Percentiles rank a stretch among this genome's conserved stretches.
phyloP scores from a whole-genome alignment of 371 early-diverging fungal genomes.

The Mortierella sp. region DNA sequence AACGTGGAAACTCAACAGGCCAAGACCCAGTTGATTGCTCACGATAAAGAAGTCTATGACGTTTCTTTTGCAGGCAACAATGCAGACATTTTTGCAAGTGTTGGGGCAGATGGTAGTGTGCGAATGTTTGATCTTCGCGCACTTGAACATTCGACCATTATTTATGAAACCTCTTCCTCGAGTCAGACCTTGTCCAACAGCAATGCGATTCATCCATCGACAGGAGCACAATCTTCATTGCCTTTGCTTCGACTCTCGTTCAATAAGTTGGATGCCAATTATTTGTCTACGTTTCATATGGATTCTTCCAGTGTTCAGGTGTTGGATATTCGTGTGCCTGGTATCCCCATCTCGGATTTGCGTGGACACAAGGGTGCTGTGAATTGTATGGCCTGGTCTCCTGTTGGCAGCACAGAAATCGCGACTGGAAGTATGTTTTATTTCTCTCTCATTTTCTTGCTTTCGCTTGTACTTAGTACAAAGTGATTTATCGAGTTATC shows the following conservation, averaged over 20 bases:
- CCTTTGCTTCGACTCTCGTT: conserved; percentile 89
- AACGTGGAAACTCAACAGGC: conserved; percentile 92
- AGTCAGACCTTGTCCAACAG: conserved; percentile 45
- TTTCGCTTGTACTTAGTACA: too few species aligned
- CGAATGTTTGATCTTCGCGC: conserved; percentile 95
- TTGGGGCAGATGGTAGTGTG: conserved; percentile 97
- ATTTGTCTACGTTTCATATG: conserved; percentile 91
- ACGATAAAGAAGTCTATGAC: conserved; percentile 97
- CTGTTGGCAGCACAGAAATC: conserved; percentile 74
- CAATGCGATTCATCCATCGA: conserved; percentile 12
- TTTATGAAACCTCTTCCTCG: conserved; percentile 89
- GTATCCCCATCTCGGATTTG: conserved; percentile 86
- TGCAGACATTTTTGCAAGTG: conserved; percentile 93
- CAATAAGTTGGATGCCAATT: conserved; percentile 89
- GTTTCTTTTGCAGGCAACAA: conserved; percentile 90
- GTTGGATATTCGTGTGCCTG: conserved; percentile 92
- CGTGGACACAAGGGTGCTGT: conserved; percentile 81
- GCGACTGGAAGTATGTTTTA: conserved; percentile 76
- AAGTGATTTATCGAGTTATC: too few species aligned
- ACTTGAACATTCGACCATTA: conserved; percentile 94
- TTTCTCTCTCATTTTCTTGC: not conserved
- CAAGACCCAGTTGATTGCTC: conserved; percentile 97
- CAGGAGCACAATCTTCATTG: conserved; percentile 37
- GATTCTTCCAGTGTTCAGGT: conserved; percentile 83
- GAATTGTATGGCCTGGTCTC: conserved; percentile 87